Conservation (phyloP, 2,329 filamentous ascomycete genomes). For the Lasiodiplodia theobromae region DNA sequence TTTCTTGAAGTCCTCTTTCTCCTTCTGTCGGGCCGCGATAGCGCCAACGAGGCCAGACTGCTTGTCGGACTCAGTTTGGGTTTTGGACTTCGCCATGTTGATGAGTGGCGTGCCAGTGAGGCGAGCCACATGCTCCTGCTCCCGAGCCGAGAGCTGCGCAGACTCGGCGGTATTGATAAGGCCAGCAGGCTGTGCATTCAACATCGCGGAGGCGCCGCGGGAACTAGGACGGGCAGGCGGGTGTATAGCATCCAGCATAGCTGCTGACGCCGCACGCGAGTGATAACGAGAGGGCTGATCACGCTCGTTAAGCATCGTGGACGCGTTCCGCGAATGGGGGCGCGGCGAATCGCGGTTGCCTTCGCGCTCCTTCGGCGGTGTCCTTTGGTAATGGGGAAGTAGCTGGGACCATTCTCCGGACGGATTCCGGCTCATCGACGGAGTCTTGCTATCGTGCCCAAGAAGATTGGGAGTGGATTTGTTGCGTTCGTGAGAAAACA, state of each 20-base stretch:
- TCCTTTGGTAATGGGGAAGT: slow-evolving; percentile 29
- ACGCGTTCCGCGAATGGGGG: slow-evolving; percentile 18
- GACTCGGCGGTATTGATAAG: slow-evolving; percentile 56
- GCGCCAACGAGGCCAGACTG: slow-evolving; percentile 73
- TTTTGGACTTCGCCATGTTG: slow-evolving; percentile 63
- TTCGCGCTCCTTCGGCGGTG: slow-evolving; percentile 18
- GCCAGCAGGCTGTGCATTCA: slow-evolving; percentile 30
- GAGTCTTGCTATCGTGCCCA: slow-evolving; percentile 54
- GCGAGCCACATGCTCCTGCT: slow-evolving; percentile 87
- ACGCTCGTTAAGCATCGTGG: slow-evolving; percentile 26
- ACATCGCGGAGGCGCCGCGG: slow-evolving; percentile 61
- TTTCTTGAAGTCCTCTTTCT: slow-evolving; percentile 74
- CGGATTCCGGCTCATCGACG: slow-evolving; percentile 51
- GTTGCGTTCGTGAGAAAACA: slow-evolving; percentile 40
- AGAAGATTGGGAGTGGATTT: slow-evolving; percentile 48
- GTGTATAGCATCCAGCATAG: slow-evolving; percentile 29
- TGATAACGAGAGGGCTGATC: slow-evolving; percentile 33
- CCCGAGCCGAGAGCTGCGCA: slow-evolving; percentile 76
- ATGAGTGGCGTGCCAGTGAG: slow-evolving; percentile 80
- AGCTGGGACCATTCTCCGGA: slow-evolving; percentile 56
- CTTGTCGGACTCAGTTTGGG: slow-evolving; percentile 51
- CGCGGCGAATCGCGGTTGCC: slow-evolving; percentile 2
- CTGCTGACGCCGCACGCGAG: slow-evolving; percentile 14
- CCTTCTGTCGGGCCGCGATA: slow-evolving; percentile 80
- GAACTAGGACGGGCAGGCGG: slow-evolving; percentile 57